Conservation (phyloP, 1,284 basidiomycete species). For the Puccinia triticina region DNA sequence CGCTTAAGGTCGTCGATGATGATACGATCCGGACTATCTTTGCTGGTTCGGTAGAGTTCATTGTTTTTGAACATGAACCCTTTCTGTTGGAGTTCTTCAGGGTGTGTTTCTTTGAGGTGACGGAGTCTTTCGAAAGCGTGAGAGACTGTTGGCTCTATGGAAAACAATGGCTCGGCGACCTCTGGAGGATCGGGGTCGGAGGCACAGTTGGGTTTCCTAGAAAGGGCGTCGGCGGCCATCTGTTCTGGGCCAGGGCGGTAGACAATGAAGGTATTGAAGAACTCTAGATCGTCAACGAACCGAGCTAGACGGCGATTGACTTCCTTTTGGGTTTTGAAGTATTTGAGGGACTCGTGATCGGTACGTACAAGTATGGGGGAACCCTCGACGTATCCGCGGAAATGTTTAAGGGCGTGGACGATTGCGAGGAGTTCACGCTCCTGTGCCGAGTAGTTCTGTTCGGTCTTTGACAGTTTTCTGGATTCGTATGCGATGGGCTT, state of each 20-base stretch:
- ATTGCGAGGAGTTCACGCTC: slow-evolving; percentile 26
- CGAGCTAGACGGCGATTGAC: not conserved
- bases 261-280: slow-evolving; percentile 1
- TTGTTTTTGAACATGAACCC: not conserved
- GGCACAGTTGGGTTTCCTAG: slow-evolving; percentile 15
- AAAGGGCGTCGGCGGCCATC: slow-evolving; percentile 23
- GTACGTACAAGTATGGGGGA: slow-evolving; percentile 19
- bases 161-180: not conserved
- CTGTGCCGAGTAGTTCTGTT: slow-evolving; percentile 3
- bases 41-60: not conserved
- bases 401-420: slow-evolving; percentile 28
- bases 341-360: slow-evolving; percentile 28
- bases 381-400: slow-evolving; percentile 17
- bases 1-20: not conserved
- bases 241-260: slow-evolving; percentile 28
- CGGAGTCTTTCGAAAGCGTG: not conserved
- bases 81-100: not conserved
- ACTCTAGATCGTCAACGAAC: slow-evolving; percentile 23
- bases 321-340: slow-evolving; percentile 31
- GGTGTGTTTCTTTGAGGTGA: not conserved
- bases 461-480: slow-evolving; percentile 16
- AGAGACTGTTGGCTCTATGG: not conserved
- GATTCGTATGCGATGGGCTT: slow-evolving; percentile 27
- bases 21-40: not conserved
- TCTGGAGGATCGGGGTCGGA: slow-evolving; percentile 7